Evolutionary conservation across 1,284 basidiomycete species (phyloP).

Genomic region (Pseudozyma sp.): DNA sequence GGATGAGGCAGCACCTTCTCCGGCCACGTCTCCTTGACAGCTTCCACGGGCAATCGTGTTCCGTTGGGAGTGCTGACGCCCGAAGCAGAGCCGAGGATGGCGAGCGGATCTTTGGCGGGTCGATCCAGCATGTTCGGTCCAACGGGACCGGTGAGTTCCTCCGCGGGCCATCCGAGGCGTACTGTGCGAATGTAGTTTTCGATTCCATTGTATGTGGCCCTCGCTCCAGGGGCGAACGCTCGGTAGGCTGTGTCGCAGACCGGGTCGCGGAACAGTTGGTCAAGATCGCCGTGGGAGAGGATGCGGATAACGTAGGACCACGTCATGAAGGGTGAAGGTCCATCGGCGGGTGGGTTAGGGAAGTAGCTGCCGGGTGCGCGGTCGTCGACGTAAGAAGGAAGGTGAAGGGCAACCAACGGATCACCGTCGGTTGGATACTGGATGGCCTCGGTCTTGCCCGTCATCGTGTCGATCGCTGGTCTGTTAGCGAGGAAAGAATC

Average conservation of each 20-base stretch:
- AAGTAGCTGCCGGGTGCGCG: slow-evolving; percentile 26
- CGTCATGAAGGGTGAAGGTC: slow-evolving; percentile 26
- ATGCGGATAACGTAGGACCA: slow-evolving; percentile 33
- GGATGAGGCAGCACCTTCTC: slow-evolving; percentile 39
- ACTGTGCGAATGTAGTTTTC: slow-evolving; percentile 56
- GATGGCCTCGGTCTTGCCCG: background rate
- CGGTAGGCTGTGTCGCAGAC: slow-evolving; percentile 51
- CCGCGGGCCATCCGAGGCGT: slow-evolving; percentile 49
- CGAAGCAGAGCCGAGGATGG: slow-evolving; percentile 12
- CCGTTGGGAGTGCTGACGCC: slow-evolving; percentile 27
- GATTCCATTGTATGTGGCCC: slow-evolving; percentile 36
- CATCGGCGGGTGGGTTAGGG: slow-evolving; percentile 17
- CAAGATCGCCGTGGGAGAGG: slow-evolving; percentile 50
- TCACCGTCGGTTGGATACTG: background rate
- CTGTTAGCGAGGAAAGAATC: no score
- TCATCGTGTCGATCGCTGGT: background rate
- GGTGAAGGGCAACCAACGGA: slow-evolving; percentile 16
- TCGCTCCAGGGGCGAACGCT: slow-evolving; percentile 37
- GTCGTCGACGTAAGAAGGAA: slow-evolving; percentile 27
- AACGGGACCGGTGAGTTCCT: background rate
- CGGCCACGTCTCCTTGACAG: slow-evolving; percentile 36
- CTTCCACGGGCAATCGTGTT: slow-evolving; percentile 13
- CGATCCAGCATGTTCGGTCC: slow-evolving; percentile 40
- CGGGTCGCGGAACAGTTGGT: slow-evolving; percentile 51
- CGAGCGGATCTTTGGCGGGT: slow-evolving; percentile 18